Base-by-base conservation (phyloP, 805 yeast species). In the Ogataea ganodermae region DNA sequence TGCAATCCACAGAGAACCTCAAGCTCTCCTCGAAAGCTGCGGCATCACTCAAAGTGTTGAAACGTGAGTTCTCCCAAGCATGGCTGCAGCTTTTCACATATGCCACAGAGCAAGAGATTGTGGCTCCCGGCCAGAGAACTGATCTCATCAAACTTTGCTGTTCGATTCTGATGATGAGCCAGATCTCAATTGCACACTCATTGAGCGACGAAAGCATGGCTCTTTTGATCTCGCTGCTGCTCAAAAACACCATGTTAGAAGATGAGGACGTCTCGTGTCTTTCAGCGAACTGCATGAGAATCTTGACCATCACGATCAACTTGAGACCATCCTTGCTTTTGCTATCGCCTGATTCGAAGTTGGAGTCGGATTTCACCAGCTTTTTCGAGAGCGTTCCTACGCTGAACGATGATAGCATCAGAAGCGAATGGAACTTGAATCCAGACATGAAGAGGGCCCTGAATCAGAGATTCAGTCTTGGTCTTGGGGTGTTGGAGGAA, bases 361-460 rank as follows among this genome's bases (percentile, higher is more conserved):
- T 18, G 7, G 44, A 44, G 18, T 9, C 39, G 6, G 31, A 27
- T 10, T 22, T 48, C 10, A n/a, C 13, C 6, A 12, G 22, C 4
- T 24, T 52, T 6, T 48, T 55, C 13, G 24, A 37, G 7, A 38
- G 35, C 5, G 23, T 53, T 16, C 43, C 56, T 6, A 39, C 50
- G 4, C 21, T 55, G 45, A 49, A 56, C 41, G 68, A 63, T 42
- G 59, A 56, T 1, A 58, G 57, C 5, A 39, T 61, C 12, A 49
- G 51, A 12, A 17, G 44, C 3, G 27, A 44, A 7, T 35, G 57
- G 28, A 27, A 24, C 21, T 22, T 35, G 3, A 52, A 63, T 23
- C 4, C 24, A 2, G 46, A 42, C 4, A 13, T 60, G 14, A 42
- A 36, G 12, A 8, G 17, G 6, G 24, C 35, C 7, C 37, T 59